phyloP scores from a whole-genome alignment of 2,329 filamentous ascomycete species.

The Penicillium sp. region DNA sequence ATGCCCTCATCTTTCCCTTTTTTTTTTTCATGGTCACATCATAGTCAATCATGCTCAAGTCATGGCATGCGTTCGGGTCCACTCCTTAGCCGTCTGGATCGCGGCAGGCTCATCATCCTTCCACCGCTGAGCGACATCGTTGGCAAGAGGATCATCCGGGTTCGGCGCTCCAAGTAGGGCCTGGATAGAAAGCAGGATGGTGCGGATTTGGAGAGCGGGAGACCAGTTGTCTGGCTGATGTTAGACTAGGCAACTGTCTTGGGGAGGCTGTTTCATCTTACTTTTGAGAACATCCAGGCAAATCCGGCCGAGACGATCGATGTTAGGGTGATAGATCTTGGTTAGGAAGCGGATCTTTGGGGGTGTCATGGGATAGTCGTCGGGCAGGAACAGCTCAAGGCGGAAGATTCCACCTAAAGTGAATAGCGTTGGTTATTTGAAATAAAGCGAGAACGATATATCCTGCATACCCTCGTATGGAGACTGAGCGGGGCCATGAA shows the following conservation, averaged over 20 bases:
- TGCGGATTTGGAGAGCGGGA: constrained; percentile 92
- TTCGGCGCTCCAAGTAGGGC: constrained; percentile 93
- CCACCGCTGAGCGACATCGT: constrained; percentile 96
- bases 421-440: constrained; percentile 5
- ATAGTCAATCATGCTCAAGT: constrained; percentile 34
- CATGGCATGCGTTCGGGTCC: constrained; percentile 78
- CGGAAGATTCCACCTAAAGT: constrained; percentile 75
- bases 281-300: constrained; percentile 97
- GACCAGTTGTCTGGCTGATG: constrained; percentile 82
- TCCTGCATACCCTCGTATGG: constrained; percentile 74
- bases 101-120: constrained; percentile 92
- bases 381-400: constrained; percentile 92
- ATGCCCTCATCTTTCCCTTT: constrained; percentile 20
- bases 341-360: constrained; percentile 98
- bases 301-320: constrained; percentile 94
- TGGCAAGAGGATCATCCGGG: constrained; percentile 95
- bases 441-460: background rate
- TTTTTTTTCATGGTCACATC: constrained; percentile 35
- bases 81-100: constrained; percentile 85
- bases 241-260: constrained; percentile 1
- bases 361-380: constrained; percentile 98
- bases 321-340: constrained; percentile 99
- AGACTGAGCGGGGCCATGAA: constrained; percentile 84
- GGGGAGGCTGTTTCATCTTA: constrained; percentile 42
- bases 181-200: constrained; percentile 97